A percentile compares a stretch with the other conserved stretches of the same genome.
Conservation (phyloP, 2,329 filamentous ascomycete genomes). For the Talaromyces amestolkiae region DNA sequence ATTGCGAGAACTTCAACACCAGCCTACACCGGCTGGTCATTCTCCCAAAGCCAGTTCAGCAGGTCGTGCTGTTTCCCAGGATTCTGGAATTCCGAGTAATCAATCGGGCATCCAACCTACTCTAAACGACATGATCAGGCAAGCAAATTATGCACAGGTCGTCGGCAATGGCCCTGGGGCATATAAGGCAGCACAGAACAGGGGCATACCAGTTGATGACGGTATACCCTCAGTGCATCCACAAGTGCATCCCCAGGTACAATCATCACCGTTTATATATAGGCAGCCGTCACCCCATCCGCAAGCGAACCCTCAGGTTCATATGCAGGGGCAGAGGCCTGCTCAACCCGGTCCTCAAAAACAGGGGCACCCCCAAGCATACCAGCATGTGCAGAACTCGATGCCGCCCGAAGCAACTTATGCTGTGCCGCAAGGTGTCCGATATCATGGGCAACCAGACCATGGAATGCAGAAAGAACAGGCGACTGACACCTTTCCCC, state of each 20-base stretch:
- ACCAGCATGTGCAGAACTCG: neutral
- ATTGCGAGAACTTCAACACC: slow-evolving; percentile 28
- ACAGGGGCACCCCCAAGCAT: neutral
- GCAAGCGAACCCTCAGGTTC: neutral
- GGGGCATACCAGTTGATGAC: neutral
- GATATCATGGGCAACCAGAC: neutral
- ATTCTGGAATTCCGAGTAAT: neutral
- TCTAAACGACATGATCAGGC: neutral
- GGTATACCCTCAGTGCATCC: neutral
- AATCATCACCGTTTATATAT: neutral
- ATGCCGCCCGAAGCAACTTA: neutral
- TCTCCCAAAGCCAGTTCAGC: neutral
- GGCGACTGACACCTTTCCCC: neutral
- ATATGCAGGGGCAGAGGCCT: slow-evolving; percentile 1
- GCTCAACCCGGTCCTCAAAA: neutral
- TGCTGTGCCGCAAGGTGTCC: neutral
- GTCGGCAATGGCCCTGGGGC: neutral
- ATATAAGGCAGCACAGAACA: neutral
- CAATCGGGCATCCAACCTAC: neutral
- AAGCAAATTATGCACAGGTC: neutral
- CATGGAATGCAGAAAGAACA: slow-evolving; percentile 1
- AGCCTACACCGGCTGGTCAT: neutral
- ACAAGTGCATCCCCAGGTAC: neutral
- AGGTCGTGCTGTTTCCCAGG: neutral
- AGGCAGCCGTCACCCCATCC: neutral